phyloP scores from a whole-genome alignment of 2,329 filamentous ascomycete species.

The Alternaria tenuissima region DNA sequence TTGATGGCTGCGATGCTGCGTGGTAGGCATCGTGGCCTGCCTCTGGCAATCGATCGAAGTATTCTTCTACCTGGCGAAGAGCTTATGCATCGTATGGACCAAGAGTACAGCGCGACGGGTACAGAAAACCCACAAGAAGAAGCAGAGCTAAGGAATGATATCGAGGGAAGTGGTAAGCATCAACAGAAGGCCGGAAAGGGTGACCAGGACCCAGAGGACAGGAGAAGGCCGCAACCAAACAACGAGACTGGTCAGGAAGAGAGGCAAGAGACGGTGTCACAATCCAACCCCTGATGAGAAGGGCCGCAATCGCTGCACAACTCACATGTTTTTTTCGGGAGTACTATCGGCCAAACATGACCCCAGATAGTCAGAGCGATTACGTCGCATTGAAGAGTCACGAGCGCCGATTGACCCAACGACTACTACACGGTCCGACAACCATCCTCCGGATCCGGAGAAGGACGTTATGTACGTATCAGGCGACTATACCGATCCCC shows the following conservation, averaged over 20 bases:
- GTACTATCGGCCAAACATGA: conserved; percentile 9
- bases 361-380: conserved; percentile 1
- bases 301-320: conserved; percentile 1
- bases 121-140: conserved; percentile 20
- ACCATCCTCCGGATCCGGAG: background rate
- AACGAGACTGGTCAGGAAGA: background rate
- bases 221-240: conserved; percentile 6
- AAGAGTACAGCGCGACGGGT: conserved; percentile 35
- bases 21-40: conserved; percentile 40
- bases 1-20: conserved; percentile 65
- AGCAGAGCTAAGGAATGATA: conserved; percentile 24
- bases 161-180: conserved; percentile 24
- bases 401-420: background rate
- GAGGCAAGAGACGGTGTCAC: conserved; percentile 3
- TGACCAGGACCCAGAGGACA: conserved; percentile 25
- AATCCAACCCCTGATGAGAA: conserved; percentile 10
- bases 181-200: conserved; percentile 10
- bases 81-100: conserved; percentile 46
- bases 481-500: background rate
- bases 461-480: background rate
- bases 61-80: conserved; percentile 44
- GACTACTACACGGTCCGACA: background rate
- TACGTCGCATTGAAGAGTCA: background rate
- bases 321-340: background rate
- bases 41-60: conserved; percentile 43